Base-by-base conservation (phyloP, 2,329 filamentous ascomycete species). In the Neonectria magnoliae region DNA sequence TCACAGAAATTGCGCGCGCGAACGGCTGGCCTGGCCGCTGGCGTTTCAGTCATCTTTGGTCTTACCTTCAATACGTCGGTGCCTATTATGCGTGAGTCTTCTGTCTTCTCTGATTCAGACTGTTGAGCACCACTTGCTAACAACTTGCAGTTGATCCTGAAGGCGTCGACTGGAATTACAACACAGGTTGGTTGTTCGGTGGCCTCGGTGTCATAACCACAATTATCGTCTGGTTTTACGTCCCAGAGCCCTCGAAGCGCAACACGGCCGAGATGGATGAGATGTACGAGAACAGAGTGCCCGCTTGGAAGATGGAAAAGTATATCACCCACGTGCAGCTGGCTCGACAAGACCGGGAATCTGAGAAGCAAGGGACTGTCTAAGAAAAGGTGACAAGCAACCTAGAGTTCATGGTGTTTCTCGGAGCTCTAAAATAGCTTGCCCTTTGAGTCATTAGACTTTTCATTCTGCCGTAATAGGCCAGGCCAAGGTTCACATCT, bases 261-360 rank as follows among this genome's bases (percentile, higher is more conserved):
- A 68, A 68, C 25, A 18, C 67, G n/a, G 64, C 67, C 14, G 67
- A 68, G 55, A 60, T 68, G 60, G 67, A 68, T 41, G 67, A 68
- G 45, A 68, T 68, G 67, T 68, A 65, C 33, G 61, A 65, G 42
- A 68, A 68, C 25, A 41, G 58, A 3, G 55, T 68, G 2, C 64
- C 61, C 2, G 67, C 64, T 18, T 60, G 67, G 55, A 55, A 56
- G 36, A 68, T 68, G 67, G 48, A 48, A 10, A 67, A 67, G 29
- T 61, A 65, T 20, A 47, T 67, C 1, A 67, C 67, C 3, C 53
- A 68, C 22, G 64, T 67, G 7, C 67, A 68, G 45, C 14, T 22
- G 14, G n/a, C 27, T 13, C 55, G 41, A 38, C 53, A 36, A 8
- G 53, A 52, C 16, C 22, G n/a, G 1, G 42, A 33, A 25, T 11